A percentile compares a stretch with the other conserved stretches of the same genome.
These are phyloP conservation scores for Scleroderma citrinum DNA, from an alignment of 768 basidiomycete genomes.

Conservation along the genomic window DNA sequence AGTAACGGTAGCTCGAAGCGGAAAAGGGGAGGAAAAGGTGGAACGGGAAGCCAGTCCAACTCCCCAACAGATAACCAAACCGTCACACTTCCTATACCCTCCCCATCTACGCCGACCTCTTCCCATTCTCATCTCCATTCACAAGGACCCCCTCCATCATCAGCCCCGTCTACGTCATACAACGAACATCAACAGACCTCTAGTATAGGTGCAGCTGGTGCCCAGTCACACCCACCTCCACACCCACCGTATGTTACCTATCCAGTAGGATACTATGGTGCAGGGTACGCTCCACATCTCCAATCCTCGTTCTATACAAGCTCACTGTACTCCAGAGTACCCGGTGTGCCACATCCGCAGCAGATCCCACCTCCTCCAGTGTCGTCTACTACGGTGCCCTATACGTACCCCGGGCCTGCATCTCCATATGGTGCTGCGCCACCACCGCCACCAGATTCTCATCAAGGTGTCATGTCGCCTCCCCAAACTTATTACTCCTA, in stretches of 20 bases:
- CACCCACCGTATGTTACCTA: conserved; percentile 27
- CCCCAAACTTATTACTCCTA: conserved; percentile 27
- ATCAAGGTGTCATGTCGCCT: conserved; percentile 15
- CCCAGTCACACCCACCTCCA: conserved; percentile 11
- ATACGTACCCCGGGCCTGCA: conserved; percentile 17
- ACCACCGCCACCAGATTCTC: conserved; percentile 15
- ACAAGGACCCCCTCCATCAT: conserved; percentile 13
- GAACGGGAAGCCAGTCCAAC: conserved; percentile 23
- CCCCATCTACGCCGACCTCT: conserved; percentile 27
- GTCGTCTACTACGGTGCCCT: conserved; percentile 8
- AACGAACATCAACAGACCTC: neutral
- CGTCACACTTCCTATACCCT: conserved; percentile 13
- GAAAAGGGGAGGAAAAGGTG: conserved; percentile 30
- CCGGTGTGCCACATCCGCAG: conserved; percentile 18
- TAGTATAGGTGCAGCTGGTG: neutral
- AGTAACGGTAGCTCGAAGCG: conserved; percentile 27
- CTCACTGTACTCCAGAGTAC: conserved; percentile 15
- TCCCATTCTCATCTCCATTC: conserved; percentile 17
- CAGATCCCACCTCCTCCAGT: conserved; percentile 7
- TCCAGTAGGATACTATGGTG: conserved; percentile 26
- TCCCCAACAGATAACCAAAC: conserved; percentile 27
- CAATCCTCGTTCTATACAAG: conserved; percentile 1
- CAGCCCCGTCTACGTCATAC: conserved; percentile 1
- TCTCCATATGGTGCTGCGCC: conserved; percentile 12
- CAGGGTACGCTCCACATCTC: conserved; percentile 14